These are phyloP conservation scores for Stachybotrys chlorohalonatus DNA, from an alignment of 2,329 filamentous ascomycete genomes.

Conservation along the genomic window DNA sequence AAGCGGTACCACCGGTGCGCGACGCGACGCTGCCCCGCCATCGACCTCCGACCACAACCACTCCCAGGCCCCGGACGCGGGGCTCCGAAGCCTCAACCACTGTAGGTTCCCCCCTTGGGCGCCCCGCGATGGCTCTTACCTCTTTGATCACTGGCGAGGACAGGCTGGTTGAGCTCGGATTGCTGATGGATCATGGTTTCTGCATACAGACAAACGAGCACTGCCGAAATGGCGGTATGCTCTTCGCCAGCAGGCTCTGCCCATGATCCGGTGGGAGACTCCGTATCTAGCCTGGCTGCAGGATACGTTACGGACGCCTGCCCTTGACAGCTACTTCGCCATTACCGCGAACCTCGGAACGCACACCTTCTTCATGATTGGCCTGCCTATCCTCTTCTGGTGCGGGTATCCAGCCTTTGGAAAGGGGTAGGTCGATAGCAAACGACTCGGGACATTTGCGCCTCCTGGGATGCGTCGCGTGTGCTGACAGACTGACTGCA, in stretches of 20 bases:
- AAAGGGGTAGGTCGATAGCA: slow-evolving; percentile 58
- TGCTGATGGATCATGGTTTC: slow-evolving; percentile 4
- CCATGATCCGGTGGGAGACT: slow-evolving; percentile 88
- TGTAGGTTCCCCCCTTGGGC: slow-evolving; percentile 38
- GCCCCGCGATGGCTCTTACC: no score
- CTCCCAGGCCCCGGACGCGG: slow-evolving; percentile 49
- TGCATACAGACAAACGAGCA: slow-evolving; percentile 60
- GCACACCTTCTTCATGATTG: slow-evolving; percentile 98
- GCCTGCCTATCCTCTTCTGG: slow-evolving; percentile 93
- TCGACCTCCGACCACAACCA: slow-evolving; percentile 3
- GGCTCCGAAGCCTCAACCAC: slow-evolving; percentile 70
- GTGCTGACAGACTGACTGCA: slow-evolving; percentile 19
- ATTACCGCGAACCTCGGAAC: slow-evolving; percentile 94
- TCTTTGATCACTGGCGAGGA: no score
- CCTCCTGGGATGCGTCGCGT: neutral
- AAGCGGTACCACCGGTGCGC: slow-evolving; percentile 5
- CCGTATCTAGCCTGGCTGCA: slow-evolving; percentile 87
- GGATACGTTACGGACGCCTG: slow-evolving; percentile 66
- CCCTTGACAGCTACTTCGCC: slow-evolving; percentile 93
- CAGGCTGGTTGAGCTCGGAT: neutral
- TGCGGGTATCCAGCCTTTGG: slow-evolving; percentile 80
- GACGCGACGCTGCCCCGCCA: slow-evolving; percentile 22
- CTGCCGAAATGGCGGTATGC: slow-evolving; percentile 85
- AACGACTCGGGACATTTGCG: neutral
- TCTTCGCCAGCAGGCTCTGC: slow-evolving; percentile 72